Evolutionary conservation across 1,284 basidiomycete species (phyloP).

Genomic region (Moniliella sp.): DNA sequence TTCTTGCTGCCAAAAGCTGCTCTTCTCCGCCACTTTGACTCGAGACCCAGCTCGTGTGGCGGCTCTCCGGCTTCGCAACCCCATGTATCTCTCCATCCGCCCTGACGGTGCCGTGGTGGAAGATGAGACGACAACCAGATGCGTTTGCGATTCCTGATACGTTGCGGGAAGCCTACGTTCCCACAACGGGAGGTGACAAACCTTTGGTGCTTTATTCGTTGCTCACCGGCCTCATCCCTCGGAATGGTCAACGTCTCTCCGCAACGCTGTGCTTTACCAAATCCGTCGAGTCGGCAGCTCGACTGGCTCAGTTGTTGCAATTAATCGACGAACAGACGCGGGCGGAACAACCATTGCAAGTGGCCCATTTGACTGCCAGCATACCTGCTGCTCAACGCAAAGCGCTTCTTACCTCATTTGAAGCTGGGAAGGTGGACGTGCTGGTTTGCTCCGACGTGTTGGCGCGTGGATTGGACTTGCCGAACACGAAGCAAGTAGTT

Average conservation of each 20-base stretch:
- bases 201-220: constrained; percentile 74
- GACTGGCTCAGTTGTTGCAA: constrained; percentile 60
- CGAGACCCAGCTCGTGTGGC: constrained; percentile 77
- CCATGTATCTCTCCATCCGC: constrained; percentile 73
- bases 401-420: constrained; percentile 57
- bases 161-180: constrained; percentile 46
- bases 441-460: constrained; percentile 63
- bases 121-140: constrained; percentile 28
- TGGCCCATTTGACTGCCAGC: constrained; percentile 57
- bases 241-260: constrained; percentile 36
- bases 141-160: constrained; percentile 19
- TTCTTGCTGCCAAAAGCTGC: too few species aligned
- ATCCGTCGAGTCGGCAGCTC: constrained; percentile 65
- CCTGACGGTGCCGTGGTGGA: constrained; percentile 43
- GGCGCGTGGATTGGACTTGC: constrained; percentile 86
- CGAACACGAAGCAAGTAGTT: constrained; percentile 68
- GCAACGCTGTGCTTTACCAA: constrained; percentile 85
- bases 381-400: constrained; percentile 53
- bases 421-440: constrained; percentile 60
- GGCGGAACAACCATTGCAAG: constrained; percentile 33
- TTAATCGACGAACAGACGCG: constrained; percentile 45
- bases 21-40: constrained; percentile 89
- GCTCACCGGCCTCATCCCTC: too few species aligned
- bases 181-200: constrained; percentile 59
- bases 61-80: constrained; percentile 53